These are phyloP conservation scores for Collybia sp. DNA, from an alignment of 768 basidiomycete genomes.

Conservation along the genomic window DNA sequence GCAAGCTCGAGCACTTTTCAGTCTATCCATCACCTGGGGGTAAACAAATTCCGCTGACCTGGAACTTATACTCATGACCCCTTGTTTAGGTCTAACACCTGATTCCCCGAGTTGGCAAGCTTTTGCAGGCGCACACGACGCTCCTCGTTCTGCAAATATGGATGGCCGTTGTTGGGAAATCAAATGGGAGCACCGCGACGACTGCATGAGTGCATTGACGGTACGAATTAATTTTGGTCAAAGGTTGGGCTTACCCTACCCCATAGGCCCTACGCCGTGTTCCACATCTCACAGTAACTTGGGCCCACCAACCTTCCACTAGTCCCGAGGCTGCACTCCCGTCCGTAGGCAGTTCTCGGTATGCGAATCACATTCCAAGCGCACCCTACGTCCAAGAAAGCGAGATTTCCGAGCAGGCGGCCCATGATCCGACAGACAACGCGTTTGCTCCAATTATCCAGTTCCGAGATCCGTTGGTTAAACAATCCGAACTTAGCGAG, in stretches of 20 bases:
- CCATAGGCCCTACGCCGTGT: conserved; percentile 62
- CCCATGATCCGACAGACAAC: too few species aligned
- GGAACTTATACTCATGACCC: too few species aligned
- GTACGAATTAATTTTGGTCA: conserved; percentile 25
- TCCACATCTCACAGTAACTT: conserved; percentile 70
- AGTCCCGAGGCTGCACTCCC: too few species aligned
- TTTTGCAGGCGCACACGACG: conserved; percentile 53
- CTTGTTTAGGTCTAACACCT: too few species aligned
- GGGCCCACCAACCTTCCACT: conserved; percentile 61
- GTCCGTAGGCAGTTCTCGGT: too few species aligned
- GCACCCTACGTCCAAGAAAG: too few species aligned
- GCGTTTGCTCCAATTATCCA: too few species aligned
- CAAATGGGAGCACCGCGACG: conserved; percentile 75
- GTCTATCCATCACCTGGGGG: conserved; percentile 16
- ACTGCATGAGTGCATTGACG: conserved; percentile 69
- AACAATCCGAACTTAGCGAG: too few species aligned
- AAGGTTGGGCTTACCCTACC: background rate
- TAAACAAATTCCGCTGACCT: too few species aligned
- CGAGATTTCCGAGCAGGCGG: too few species aligned
- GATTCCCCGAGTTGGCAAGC: background rate
- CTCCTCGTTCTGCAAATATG: conserved; percentile 51
- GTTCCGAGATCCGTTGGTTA: too few species aligned
- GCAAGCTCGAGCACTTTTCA: conserved; percentile 54
- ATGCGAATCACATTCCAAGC: too few species aligned
- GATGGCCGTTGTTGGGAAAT: conserved; percentile 64